These are phyloP conservation scores for Fusarium guadeloupense DNA, from an alignment of 2,329 filamentous ascomycete species.

Conservation along the genomic window DNA sequence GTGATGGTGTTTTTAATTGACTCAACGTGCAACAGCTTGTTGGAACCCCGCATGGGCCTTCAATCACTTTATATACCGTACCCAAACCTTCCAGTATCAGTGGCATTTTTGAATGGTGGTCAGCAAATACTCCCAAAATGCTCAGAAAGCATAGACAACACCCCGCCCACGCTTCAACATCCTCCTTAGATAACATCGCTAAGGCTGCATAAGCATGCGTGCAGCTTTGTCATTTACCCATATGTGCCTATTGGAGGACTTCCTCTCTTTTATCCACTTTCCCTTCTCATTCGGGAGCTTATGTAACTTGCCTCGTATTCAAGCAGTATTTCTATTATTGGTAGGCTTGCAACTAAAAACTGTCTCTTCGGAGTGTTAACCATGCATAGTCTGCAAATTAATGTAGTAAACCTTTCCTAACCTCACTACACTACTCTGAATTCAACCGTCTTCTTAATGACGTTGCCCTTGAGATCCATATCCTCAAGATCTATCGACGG, in stretches of 20 bases:
- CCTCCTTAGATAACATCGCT: not conserved
- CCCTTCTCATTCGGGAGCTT: too few relatives aligned
- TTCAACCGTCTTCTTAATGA: constrained; percentile 34
- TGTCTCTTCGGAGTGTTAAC: too few relatives aligned
- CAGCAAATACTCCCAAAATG: not conserved
- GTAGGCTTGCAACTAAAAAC: too few relatives aligned
- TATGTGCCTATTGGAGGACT: too few relatives aligned
- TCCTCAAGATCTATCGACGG: constrained; percentile 30
- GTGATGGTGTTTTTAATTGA: not conserved
- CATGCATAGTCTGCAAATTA: too few relatives aligned
- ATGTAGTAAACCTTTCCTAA: too few relatives aligned
- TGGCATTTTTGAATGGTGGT: not conserved
- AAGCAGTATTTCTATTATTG: too few relatives aligned
- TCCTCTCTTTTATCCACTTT: too few relatives aligned
- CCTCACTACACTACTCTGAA: constrained; percentile 20
- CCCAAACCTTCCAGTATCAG: not conserved
- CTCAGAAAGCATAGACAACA: not conserved
- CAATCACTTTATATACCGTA: not conserved
- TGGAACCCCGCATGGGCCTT: not conserved
- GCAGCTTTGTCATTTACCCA: not conserved
- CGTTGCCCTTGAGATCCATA: constrained; percentile 30
- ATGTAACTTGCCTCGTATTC: too few relatives aligned
- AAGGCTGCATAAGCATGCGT: constrained; percentile 16
- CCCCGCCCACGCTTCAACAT: not conserved
- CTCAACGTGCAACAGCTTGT: not conserved